A percentile compares a stretch with the other conserved stretches of the same genome.
Conservation (phyloP, 768 basidiomycete species). For the Phaffia australis region DNA sequence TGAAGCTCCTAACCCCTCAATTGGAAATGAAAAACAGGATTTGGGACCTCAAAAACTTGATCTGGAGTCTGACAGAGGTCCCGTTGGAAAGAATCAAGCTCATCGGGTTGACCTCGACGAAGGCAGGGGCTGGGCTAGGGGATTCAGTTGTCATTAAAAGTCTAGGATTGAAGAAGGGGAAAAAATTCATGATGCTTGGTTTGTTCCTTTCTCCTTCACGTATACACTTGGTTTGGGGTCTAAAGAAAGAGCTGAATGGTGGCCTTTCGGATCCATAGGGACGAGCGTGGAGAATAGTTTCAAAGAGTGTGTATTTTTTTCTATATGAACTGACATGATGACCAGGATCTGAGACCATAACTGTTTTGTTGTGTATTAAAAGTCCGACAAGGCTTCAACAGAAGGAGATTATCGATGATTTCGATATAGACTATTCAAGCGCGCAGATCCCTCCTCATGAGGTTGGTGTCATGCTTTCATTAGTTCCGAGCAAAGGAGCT, state of each 20-base stretch:
- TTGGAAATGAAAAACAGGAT: conserved; percentile 45
- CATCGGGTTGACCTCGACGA: conserved; percentile 71
- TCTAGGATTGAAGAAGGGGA: conserved; percentile 49
- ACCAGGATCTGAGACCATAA: neutral
- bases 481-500: no score
- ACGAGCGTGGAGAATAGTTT: conserved; percentile 59
- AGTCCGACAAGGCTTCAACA: conserved; percentile 51
- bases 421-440: conserved; percentile 63
- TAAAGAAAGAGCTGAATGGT: neutral
- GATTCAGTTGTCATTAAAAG: conserved; percentile 61
- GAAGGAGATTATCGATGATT: conserved; percentile 49
- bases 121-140: conserved; percentile 47
- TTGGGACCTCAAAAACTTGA: conserved; percentile 61
- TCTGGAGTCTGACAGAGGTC: conserved; percentile 62
- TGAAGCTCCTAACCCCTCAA: neutral
- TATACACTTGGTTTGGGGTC: no score
- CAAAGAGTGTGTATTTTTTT: conserved; percentile 50
- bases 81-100: conserved; percentile 80
- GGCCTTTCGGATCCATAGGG: neutral
- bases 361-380: conserved; percentile 9
- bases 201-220: conserved; percentile 42
- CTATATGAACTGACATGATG: conserved; percentile 15
- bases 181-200: conserved; percentile 74
- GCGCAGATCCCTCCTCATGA: conserved; percentile 48
- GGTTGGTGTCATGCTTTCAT: neutral